Percentiles rank a stretch among this genome's conserved stretches.
Conservation (phyloP, 2,329 filamentous ascomycete genomes). For the Purpureocillium lavendulum region DNA sequence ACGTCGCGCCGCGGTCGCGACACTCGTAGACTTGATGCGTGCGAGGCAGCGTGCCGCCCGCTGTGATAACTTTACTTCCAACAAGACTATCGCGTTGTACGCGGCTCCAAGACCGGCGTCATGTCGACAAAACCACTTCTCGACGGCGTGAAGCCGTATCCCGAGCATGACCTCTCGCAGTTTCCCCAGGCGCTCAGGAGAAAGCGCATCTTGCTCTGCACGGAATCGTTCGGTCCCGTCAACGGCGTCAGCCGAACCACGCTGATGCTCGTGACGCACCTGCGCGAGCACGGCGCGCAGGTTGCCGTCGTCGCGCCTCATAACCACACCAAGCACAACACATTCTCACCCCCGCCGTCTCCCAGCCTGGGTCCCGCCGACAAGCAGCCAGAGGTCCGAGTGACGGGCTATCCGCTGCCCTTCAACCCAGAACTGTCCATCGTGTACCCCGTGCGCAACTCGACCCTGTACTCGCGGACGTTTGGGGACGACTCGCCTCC, state of each 20-base stretch:
- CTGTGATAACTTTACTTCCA: too few species aligned
- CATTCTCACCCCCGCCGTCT: conserved; percentile 37
- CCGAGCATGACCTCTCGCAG: conserved; percentile 29
- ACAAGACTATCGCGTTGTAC: too few species aligned
- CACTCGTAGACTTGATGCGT: too few species aligned
- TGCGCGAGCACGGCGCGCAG: conserved; percentile 53
- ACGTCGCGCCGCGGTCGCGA: background rate
- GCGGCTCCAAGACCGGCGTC: background rate
- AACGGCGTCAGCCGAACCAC: conserved; percentile 68
- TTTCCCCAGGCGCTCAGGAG: conserved; percentile 45
- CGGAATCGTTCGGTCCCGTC: conserved; percentile 63
- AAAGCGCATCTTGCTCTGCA: conserved; percentile 57
- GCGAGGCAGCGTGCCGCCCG: too few species aligned
- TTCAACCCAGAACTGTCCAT: conserved; percentile 66
- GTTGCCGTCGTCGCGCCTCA: conserved; percentile 60
- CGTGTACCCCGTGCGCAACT: conserved; percentile 60
- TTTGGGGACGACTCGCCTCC: conserved; percentile 44
- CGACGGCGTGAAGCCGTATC: conserved; percentile 7
- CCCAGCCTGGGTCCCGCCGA: conserved; percentile 20
- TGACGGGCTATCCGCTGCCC: conserved; percentile 57
- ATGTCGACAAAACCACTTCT: conserved; percentile 8
- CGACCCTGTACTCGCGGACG: conserved; percentile 49
- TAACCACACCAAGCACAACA: conserved; percentile 45
- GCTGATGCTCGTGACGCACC: conserved; percentile 58
- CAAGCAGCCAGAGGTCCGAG: conserved; percentile 42